phyloP scores from a whole-genome alignment of 139 green algal genomes.

The Chlorella sp. region DNA sequence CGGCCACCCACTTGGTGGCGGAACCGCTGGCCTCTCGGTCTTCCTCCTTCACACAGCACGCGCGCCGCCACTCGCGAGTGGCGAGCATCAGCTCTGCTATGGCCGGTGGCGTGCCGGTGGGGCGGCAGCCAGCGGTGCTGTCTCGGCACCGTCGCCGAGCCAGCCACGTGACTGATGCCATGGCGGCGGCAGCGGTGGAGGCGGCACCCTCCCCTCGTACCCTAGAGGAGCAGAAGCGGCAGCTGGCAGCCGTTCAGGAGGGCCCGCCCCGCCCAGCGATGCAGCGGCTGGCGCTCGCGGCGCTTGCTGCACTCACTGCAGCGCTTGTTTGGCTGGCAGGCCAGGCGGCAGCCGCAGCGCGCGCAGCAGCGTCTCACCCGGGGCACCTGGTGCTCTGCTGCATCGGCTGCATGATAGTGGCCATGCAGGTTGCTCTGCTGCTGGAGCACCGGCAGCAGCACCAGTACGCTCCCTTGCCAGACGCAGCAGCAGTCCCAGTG shows the following conservation, averaged over 20 bases:
- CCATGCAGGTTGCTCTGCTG: constrained; percentile 2
- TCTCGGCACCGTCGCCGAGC: background rate
- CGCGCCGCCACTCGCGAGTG: background rate
- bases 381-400: background rate
- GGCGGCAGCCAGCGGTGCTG: constrained; percentile 10
- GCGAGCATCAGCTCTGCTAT: background rate
- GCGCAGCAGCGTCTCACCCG: background rate
- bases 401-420: background rate
- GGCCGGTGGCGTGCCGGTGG: background rate
- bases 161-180: background rate
- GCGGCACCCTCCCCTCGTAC: background rate
- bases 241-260: background rate
- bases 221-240: background rate
- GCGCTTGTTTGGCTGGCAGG: background rate
- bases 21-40: no score
- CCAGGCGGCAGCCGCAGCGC: background rate
- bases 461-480: background rate
- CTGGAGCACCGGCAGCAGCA: constrained; percentile 31
- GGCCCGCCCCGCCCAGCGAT: background rate
- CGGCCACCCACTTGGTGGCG: no score
- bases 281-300: no score
- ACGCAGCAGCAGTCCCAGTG: background rate
- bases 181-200: background rate
- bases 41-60: background rate
- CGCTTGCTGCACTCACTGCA: background rate